Conservation (phyloP, 129 eudicot species). For the Calendula officinalis region DNA sequence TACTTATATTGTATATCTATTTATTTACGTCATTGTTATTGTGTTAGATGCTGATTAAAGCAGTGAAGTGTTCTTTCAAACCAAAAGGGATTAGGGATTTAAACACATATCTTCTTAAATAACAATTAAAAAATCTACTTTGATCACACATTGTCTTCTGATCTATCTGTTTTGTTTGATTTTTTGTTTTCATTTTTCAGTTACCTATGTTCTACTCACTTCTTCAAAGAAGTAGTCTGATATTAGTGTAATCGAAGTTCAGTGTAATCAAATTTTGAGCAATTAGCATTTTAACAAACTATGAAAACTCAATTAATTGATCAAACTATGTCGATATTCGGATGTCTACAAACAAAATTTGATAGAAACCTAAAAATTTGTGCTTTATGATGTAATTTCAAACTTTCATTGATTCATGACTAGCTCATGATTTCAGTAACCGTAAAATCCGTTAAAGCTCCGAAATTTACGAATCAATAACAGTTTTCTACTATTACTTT, state of each 20-base stretch:
- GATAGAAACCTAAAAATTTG: not conserved
- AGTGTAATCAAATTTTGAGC: not conserved
- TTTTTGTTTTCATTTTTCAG: not conserved
- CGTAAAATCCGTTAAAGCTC: too few relatives aligned
- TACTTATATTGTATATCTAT: too few relatives aligned
- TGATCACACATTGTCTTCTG: constrained; percentile 30
- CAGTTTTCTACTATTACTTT: too few relatives aligned
- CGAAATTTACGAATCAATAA: too few relatives aligned
- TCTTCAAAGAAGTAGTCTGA: not conserved
- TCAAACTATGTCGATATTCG: not conserved
- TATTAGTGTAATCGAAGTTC: constrained; percentile 11
- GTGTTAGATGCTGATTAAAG: not conserved
- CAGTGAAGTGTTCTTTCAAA: constrained; percentile 12
- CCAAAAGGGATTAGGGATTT: constrained; percentile 5
- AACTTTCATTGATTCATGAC: not conserved
- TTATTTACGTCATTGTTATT: not conserved
- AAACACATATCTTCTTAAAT: constrained; percentile 9
- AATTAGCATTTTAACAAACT: constrained; percentile 7
- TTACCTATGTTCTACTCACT: constrained; percentile 2
- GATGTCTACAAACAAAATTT: constrained; percentile 3
- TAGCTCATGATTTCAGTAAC: too few relatives aligned
- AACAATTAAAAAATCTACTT: constrained; percentile 8
- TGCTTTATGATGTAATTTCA: constrained; percentile 7
- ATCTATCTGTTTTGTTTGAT: constrained; percentile 23
- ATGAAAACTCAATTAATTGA: not conserved